Percentiles rank a stretch among this genome's conserved stretches.
Conservation (phyloP, 352 stramenopile genomes). For the Globisporangium spiculum region DNA sequence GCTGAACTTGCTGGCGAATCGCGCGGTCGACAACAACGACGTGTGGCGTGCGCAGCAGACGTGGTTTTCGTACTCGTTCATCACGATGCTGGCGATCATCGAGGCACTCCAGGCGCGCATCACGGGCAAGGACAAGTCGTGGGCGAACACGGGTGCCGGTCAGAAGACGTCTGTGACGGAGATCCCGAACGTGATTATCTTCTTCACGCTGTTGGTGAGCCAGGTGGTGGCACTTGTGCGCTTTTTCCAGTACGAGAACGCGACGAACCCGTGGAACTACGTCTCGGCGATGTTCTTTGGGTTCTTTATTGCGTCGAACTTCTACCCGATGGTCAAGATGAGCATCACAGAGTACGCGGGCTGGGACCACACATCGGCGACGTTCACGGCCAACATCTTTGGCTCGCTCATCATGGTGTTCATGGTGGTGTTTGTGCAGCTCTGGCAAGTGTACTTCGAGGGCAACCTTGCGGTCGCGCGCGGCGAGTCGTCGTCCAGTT, state of each 20-base stretch:
- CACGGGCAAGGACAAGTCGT: slow-evolving; percentile 84
- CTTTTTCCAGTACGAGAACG: slow-evolving; percentile 90
- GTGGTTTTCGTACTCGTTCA: slow-evolving; percentile 90
- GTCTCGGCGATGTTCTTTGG: slow-evolving; percentile 87
- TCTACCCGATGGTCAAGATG: slow-evolving; percentile 91
- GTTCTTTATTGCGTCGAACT: slow-evolving; percentile 84
- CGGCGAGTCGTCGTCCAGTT: slow-evolving; percentile 22
- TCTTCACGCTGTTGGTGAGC: slow-evolving; percentile 79
- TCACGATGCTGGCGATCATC: slow-evolving; percentile 83
- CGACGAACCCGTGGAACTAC: slow-evolving; percentile 87
- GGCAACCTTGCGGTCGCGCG: slow-evolving; percentile 66
- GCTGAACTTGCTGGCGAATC: slow-evolving; percentile 83
- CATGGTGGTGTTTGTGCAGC: slow-evolving; percentile 86
- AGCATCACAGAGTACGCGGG: slow-evolving; percentile 89
- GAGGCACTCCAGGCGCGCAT: slow-evolving; percentile 76
- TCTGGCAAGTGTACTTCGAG: slow-evolving; percentile 85
- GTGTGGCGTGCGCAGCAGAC: slow-evolving; percentile 88
- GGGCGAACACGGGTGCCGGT: slow-evolving; percentile 87
- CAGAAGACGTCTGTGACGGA: slow-evolving; percentile 88
- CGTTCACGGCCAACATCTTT: slow-evolving; percentile 84
- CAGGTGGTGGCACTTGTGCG: slow-evolving; percentile 76
- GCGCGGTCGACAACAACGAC: slow-evolving; percentile 87
- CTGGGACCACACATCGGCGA: slow-evolving; percentile 83
- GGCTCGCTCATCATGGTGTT: slow-evolving; percentile 79
- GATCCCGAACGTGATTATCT: slow-evolving; percentile 87